phyloP scores from a whole-genome alignment of 2,329 filamentous ascomycete species.

The Falciphora oryzae region DNA sequence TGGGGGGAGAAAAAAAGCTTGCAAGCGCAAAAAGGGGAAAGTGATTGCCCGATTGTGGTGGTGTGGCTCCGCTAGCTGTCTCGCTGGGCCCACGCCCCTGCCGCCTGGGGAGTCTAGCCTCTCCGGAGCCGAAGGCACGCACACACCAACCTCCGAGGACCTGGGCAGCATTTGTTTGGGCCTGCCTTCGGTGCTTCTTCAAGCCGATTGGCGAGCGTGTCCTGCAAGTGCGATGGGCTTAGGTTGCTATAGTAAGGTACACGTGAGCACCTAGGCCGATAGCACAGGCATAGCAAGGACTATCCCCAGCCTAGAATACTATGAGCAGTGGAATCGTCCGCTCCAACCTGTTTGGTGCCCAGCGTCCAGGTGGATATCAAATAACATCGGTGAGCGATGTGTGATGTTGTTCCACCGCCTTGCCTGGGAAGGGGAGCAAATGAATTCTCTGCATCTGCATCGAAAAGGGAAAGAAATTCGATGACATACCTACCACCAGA shows the following conservation, averaged over 20 bases:
- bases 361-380: no score
- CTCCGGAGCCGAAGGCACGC: not conserved
- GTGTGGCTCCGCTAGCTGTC: not conserved
- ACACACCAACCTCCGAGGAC: not conserved
- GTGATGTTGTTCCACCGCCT: no score
- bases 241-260: not conserved
- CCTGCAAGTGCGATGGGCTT: no score
- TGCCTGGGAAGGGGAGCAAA: no score
- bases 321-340: not conserved
- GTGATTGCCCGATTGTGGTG: not conserved
- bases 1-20: not conserved
- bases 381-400: no score
- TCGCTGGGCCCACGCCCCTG: not conserved
- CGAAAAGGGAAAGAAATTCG: no score
- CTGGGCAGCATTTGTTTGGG: not conserved
- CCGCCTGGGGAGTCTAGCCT: not conserved
- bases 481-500: not conserved
- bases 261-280: no score
- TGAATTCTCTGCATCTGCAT: no score
- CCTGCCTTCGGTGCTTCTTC: not conserved
- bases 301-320: no score
- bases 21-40: not conserved
- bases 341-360: no score
- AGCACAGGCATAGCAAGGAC: no score
- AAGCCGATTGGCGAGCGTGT: not conserved